These are phyloP conservation scores for Salvia miltiorrhiza DNA, from an alignment of 257 asterid species.

Conservation along the genomic window DNA sequence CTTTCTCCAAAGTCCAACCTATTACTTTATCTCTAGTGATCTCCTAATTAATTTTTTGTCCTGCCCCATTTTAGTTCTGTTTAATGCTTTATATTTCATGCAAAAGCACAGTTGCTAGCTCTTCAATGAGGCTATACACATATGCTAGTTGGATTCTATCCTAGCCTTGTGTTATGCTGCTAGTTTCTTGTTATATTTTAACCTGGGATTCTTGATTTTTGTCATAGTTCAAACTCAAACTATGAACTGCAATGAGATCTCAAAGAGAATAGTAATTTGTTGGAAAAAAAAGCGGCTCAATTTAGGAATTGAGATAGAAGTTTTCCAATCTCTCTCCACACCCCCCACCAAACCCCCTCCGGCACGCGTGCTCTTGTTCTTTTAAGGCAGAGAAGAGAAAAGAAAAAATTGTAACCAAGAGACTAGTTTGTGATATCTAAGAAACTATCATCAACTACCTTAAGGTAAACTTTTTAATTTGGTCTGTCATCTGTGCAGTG, in stretches of 20 bases:
- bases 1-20: not conserved
- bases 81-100: constrained; percentile 1
- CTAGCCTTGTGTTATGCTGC: not conserved
- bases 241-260: not conserved
- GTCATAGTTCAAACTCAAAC: not conserved
- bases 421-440: not conserved
- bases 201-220: not conserved
- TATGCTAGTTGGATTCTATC: not conserved
- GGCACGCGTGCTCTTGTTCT: no score
- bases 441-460: not conserved
- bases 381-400: not conserved
- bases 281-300: not conserved
- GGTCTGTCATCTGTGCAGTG: constrained; percentile 58
- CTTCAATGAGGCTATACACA: not conserved
- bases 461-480: not conserved
- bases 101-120: not conserved
- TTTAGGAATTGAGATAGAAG: not conserved
- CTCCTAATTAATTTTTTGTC: not conserved
- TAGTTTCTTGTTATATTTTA: constrained; percentile 3
- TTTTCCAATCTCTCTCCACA: no score
- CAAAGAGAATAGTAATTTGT: not conserved
- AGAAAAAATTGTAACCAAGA: not conserved
- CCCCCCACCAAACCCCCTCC: no score
- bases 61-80: not conserved
- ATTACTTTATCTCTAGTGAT: not conserved